Base-by-base conservation (phyloP, 768 basidiomycete species). In the Pleurotus pulmonarius region DNA sequence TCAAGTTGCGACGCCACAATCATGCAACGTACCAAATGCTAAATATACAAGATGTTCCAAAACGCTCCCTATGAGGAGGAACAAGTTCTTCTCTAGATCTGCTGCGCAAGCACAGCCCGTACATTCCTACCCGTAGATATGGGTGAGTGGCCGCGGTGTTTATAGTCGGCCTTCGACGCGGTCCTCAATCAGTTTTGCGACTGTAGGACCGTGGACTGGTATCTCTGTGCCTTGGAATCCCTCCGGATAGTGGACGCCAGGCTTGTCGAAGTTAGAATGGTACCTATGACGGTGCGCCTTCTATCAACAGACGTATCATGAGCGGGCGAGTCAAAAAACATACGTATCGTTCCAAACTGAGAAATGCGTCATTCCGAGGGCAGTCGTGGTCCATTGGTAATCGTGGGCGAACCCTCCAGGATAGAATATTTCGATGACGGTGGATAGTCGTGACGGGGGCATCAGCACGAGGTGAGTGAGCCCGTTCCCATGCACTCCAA, bases 381-480 rank as follows among this genome's bases (percentile, higher is more conserved):
- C 83, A 34, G 81, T 70, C 4, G 86, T 60, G 0, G 92, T 93
- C 85, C 90, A 94, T 63, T 92, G 84, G 66, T 94, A 94, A 64
- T 94, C 92, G 63, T 88, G 86, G 24, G 92, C 86, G 65, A 91
- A 94, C 0, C 91, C 92, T 2, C 69, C 75, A 0, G 90, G 91
- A 64, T 78, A 88, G 72, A 94, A 91, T 12, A 94, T 82, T 70
- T 94, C 92, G 60, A 94, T 88, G 16, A 94, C 90, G 4, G 90
- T 85, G 4, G 89, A 85, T n/a, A 83, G 69, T 0, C 82, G 82
- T 3, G 85, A 88, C 1, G 81, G 80, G 18, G 87, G 83, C 90
- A 94, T 92, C 74, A 88, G 84, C 43, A 94, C 79, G n/a, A 94
- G 77, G 63, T 92, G 90, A 7, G 90, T 88, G 0, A 94, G 77